These are phyloP conservation scores for Piloderma croceum DNA, from an alignment of 768 basidiomycete genomes.

Conservation along the genomic window DNA sequence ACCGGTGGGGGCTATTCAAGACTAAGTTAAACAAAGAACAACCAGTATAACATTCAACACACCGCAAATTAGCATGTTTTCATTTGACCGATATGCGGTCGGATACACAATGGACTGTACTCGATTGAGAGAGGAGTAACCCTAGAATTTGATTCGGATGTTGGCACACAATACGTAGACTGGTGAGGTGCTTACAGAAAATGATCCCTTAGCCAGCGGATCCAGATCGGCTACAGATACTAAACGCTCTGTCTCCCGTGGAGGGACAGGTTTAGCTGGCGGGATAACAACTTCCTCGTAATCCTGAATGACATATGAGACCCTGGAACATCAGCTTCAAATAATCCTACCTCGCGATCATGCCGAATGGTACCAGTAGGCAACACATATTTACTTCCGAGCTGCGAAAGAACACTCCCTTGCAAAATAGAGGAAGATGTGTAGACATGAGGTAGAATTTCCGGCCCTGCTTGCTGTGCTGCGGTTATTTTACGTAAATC, in stretches of 20 bases:
- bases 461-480: conserved; percentile 49
- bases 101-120: conserved; percentile 95
- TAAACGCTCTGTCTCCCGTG: conserved; percentile 62
- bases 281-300: conserved; percentile 90
- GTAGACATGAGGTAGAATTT: conserved; percentile 85
- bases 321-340: conserved; percentile 1
- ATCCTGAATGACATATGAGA: conserved; percentile 42
- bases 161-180: background rate
- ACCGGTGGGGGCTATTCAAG: conserved; percentile 82
- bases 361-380: conserved; percentile 76
- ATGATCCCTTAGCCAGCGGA: conserved; percentile 70
- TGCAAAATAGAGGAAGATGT: conserved; percentile 54
- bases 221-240: conserved; percentile 72
- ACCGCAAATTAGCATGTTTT: conserved; percentile 95
- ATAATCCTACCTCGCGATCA: conserved; percentile 52
- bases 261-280: conserved; percentile 74
- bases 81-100: conserved; percentile 90
- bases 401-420: conserved; percentile 62
- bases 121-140: conserved; percentile 82
- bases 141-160: conserved; percentile 38
- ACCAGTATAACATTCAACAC: too few species aligned
- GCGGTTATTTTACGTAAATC: too few species aligned
- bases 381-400: conserved; percentile 73
- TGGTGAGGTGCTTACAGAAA: conserved; percentile 53
- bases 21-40: conserved; percentile 2